Evolutionary conservation across 495 filamentous ascomycete genomes (phyloP).

Genomic region (Trichoderma virens): DNA sequence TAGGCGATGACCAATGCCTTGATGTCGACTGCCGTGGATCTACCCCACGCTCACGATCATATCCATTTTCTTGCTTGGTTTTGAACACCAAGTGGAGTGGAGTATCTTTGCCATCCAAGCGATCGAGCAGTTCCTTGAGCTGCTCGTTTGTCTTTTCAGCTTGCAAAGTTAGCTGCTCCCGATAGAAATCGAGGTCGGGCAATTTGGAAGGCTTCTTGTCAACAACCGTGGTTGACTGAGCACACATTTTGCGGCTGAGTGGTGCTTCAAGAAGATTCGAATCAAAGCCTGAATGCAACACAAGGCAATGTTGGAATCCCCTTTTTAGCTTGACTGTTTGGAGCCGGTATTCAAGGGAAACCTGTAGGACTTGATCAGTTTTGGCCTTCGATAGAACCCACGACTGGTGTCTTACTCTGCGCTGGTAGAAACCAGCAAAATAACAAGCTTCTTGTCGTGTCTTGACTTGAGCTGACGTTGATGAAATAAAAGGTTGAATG

Average conservation of each 20-base stretch:
- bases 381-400: not conserved
- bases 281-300: not conserved
- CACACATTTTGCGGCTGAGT: not conserved
- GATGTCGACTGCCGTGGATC: too few species aligned
- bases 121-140: not conserved
- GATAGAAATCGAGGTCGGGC: not conserved
- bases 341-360: not conserved
- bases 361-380: not conserved
- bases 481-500: too few species aligned
- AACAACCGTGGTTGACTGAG: not conserved
- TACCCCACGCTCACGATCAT: too few species aligned
- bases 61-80: too few species aligned
- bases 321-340: too few species aligned
- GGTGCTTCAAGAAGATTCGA: not conserved
- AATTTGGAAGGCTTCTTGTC: not conserved
- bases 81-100: too few species aligned
- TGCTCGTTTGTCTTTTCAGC: not conserved
- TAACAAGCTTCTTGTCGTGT: not conserved
- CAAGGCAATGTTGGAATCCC: too few species aligned
- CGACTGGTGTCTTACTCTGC: not conserved
- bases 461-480: too few species aligned
- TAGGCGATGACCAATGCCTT: too few species aligned
- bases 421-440: not conserved
- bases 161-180: not conserved
- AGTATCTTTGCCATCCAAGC: not conserved